Evolutionary conservation across 371 early-diverging fungal species (phyloP).

Genomic region (Rhizopus sp.): DNA sequence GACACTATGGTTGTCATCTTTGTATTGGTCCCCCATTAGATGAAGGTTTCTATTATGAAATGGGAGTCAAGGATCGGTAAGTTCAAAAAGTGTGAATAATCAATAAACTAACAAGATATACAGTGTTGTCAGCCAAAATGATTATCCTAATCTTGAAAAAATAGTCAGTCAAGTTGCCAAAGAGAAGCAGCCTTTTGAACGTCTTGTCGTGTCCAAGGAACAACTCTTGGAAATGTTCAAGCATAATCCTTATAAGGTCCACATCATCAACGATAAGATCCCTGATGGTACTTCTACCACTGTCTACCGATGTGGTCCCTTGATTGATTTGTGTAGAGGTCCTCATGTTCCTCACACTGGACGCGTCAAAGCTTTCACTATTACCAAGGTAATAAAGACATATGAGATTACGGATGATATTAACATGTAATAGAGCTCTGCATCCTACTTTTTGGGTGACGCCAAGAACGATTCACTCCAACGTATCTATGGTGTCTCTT

Average conservation of each 20-base stretch:
- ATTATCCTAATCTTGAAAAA: slow-evolving; percentile 88
- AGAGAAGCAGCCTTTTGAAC: slow-evolving; percentile 96
- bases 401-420: background rate
- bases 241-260: slow-evolving; percentile 96
- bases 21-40: slow-evolving; percentile 99
- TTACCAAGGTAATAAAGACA: slow-evolving; percentile 71
- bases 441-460: slow-evolving; percentile 99
- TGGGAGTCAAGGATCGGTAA: slow-evolving; percentile 80
- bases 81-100: slow-evolving; percentile 41
- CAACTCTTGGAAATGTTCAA: slow-evolving; percentile 97
- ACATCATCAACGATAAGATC: slow-evolving; percentile 91
- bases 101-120: slow-evolving; percentile 38
- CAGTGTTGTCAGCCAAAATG: slow-evolving; percentile 76
- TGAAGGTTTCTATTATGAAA: slow-evolving; percentile 99
- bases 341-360: slow-evolving; percentile 98
- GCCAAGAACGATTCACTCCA: slow-evolving; percentile 97
- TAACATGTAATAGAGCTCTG: slow-evolving; percentile 73
- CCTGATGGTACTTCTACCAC: slow-evolving; percentile 96
- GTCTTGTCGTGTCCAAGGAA: slow-evolving; percentile 88
- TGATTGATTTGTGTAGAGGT: slow-evolving; percentile 99
- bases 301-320: slow-evolving; percentile 97
- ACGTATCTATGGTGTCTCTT: slow-evolving; percentile 99
- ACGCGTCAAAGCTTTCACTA: slow-evolving; percentile 91
- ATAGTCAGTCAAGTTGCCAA: slow-evolving; percentile 87
- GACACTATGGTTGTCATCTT: slow-evolving; percentile 95